Base-by-base conservation (phyloP, 2,329 filamentous ascomycete species). In the Cercospora beticola region DNA sequence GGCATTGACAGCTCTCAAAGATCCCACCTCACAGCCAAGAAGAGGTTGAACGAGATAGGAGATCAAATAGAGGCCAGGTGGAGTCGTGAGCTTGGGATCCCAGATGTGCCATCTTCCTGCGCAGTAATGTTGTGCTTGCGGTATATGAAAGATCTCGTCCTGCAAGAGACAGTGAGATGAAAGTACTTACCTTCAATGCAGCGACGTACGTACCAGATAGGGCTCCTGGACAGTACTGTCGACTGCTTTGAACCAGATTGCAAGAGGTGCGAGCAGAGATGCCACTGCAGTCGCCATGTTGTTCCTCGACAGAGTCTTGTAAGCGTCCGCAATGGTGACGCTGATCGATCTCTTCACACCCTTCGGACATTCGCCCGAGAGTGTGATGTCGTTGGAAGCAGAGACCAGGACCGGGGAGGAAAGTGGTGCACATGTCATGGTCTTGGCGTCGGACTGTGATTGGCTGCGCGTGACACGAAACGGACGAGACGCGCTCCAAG, bases 31-130 rank as follows among this genome's bases (percentile, higher is more conserved):
- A 71, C 83, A 83, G 7, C 80, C 80, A n/a, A 81, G 69, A n/a
- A 82, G 49, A 28, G 72, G 67, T 5, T 75, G 75, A 14, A 66
- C 64, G 21, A 82, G 60, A 71, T 84, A 84, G 18, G 79, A 79
- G 8, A 81, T 75, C 2, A 76, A 74, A 61, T 81, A 84, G 75
- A 99, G 82, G 36, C 94, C 95, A 0, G 95, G 94, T 0, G 95
- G 95, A 1, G 95, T 99, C 0, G 95, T 99, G 77, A 99, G 95
- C 79, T 98, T 99, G 68, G 94, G 90, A 80, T 99, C 94, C 95
- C 95, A 99, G 66, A 92, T 85, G 12, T 80, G 78, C 82, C 90
- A 97, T 64, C 86, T 86, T 10, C 90, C 89, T 49, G 86, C 79
- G 79, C 94, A 97, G 79, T 97, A 99, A 31, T 87, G 88, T 75